Conservation (phyloP, 2,329 filamentous ascomycete species). For the Metarhizium robertsii region DNA sequence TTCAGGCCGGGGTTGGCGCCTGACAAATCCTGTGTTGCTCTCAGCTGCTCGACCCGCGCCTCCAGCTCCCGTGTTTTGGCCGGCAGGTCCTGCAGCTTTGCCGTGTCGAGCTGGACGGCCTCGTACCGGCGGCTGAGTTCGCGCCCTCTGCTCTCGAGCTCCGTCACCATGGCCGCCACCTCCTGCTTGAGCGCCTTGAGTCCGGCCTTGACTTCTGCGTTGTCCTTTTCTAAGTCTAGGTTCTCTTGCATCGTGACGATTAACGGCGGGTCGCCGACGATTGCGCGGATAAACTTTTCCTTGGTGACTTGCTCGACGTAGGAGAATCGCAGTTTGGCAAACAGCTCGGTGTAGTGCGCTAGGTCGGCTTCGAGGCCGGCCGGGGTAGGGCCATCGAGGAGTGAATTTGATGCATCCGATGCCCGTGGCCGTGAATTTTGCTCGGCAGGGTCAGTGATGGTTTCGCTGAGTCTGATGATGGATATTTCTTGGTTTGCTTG, state of each 20-base stretch:
- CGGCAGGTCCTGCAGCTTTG: slow-evolving; percentile 42
- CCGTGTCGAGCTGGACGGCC: slow-evolving; percentile 36
- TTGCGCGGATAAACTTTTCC: slow-evolving; percentile 90
- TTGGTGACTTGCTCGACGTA: slow-evolving; percentile 98
- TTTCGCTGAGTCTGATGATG: slow-evolving; percentile 69
- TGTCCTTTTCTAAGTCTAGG: slow-evolving; percentile 58
- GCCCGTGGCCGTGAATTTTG: slow-evolving; percentile 40
- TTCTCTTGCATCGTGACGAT: slow-evolving; percentile 81
- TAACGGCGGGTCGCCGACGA: slow-evolving; percentile 81
- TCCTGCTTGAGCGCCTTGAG: slow-evolving; percentile 75
- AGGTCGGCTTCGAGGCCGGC: slow-evolving; percentile 75
- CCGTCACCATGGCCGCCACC: slow-evolving; percentile 61
- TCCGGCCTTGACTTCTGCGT: slow-evolving; percentile 61
- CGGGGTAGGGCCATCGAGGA: slow-evolving; percentile 60
- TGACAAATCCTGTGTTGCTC: slow-evolving; percentile 25
- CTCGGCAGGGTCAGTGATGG: slow-evolving; percentile 47
- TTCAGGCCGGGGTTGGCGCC: slow-evolving; percentile 35
- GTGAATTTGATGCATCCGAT: slow-evolving; percentile 62
- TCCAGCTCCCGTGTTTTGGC: slow-evolving; percentile 39
- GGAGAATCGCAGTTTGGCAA: slow-evolving; percentile 91
- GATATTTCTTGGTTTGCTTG: slow-evolving; percentile 54
- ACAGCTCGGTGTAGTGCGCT: slow-evolving; percentile 86
- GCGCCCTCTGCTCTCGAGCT: slow-evolving; percentile 57
- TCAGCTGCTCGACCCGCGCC: slow-evolving; percentile 35
- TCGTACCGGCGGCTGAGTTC: slow-evolving; percentile 49